Conservation (phyloP, 78 protist genomes). For the Polysphondylium violaceum region DNA sequence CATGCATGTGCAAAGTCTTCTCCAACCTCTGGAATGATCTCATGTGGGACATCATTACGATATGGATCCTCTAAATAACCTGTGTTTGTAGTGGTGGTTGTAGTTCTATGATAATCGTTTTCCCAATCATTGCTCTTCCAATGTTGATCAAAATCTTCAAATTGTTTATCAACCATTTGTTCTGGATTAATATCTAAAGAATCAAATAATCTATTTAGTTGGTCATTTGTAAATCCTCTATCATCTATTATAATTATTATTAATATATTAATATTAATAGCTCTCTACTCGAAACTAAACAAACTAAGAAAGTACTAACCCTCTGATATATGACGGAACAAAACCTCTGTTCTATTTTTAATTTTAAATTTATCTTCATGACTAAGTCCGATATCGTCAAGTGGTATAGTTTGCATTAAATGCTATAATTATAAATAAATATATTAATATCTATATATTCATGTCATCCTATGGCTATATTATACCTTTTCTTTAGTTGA, state of each 20-base stretch:
- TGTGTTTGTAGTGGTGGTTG: slow-evolving; percentile 13
- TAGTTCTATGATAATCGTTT: neutral
- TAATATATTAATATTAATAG: neutral
- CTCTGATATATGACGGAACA: slow-evolving; percentile 42
- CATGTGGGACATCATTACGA: slow-evolving; percentile 5
- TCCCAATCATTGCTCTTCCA: slow-evolving; percentile 5
- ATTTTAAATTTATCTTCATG: slow-evolving; percentile 19
- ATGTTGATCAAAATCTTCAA: slow-evolving; percentile 33
- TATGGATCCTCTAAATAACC: neutral
- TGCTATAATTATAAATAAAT: slow-evolving; percentile 34
- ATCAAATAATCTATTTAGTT: slow-evolving; percentile 43
- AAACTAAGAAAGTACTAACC: neutral
- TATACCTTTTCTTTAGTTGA: slow-evolving; percentile 27
- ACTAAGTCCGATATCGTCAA: slow-evolving; percentile 25
- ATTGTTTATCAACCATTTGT: slow-evolving; percentile 9
- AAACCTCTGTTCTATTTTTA: slow-evolving; percentile 42
- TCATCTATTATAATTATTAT: neutral
- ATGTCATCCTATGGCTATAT: no score
- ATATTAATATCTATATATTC: no score
- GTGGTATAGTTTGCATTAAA: slow-evolving; percentile 21
- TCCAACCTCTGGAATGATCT: neutral
- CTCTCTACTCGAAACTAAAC: neutral
- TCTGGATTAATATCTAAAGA: slow-evolving; percentile 32
- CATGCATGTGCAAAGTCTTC: neutral
- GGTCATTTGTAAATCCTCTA: slow-evolving; percentile 20